Evolutionary conservation across 176 grass and related monocot species (phyloP).

Genomic region (Carex scoparia): DNA sequence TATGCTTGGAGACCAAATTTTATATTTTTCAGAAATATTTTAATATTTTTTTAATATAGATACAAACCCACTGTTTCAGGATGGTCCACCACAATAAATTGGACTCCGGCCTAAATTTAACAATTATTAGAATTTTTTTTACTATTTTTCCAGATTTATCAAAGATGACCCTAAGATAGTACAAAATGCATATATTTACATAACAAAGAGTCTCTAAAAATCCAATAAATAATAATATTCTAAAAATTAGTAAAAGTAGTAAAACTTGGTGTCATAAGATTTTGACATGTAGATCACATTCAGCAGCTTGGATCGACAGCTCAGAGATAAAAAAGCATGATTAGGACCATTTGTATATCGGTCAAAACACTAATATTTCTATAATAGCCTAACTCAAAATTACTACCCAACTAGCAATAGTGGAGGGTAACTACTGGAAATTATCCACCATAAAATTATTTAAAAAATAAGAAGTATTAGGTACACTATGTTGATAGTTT

Average conservation of each 20-base stretch:
- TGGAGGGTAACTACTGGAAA: neutral
- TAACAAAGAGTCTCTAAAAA: neutral
- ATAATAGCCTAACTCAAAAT: neutral
- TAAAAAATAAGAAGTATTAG: conserved; percentile 18
- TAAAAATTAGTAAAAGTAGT: neutral
- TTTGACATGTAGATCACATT: neutral
- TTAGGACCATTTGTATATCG: neutral
- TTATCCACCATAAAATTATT: neutral
- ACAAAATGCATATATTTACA: neutral
- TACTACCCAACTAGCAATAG: neutral
- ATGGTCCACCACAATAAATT: neutral
- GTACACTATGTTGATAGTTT: neutral
- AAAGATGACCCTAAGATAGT: neutral
- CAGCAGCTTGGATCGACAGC: neutral
- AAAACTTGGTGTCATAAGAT: neutral
- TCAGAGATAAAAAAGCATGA: neutral
- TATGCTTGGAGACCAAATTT: no score
- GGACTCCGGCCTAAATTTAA: neutral
- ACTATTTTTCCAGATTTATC: neutral
- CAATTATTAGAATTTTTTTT: no score
- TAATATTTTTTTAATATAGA: no score
- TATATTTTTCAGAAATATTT: no score
- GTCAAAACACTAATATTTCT: neutral
- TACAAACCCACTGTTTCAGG: no score
- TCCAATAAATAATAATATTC: neutral